Evolutionary conservation across 73 alveolate species (phyloP), one percentile per base, ranked within the genome.

Genomic region (Blepharisma japonicum): DNA sequence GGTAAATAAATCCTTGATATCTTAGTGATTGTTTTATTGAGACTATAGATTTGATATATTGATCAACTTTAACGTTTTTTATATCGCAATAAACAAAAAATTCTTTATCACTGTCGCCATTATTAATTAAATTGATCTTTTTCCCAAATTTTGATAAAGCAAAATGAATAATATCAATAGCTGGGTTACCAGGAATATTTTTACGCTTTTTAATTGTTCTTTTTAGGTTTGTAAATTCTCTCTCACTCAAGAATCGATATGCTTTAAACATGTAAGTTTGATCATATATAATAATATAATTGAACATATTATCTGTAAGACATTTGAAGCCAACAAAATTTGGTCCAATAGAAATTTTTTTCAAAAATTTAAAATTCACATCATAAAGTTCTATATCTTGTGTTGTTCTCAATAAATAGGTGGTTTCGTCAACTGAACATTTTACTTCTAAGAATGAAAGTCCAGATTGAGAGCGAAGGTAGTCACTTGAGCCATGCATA

Each of bases 361-460:
- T 18, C 11, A n/a, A 14, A 45, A 70, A 18, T 2, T 9, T 70
- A 14, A 39, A 70, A 45, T 70, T 70, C 8, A 38, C 5, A 61
- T 70, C 80, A 45, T 70, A 70, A 45, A 18, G n/a, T 45, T 70
- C 80, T 9, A 70, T 70, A 45, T 11, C 21, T 2, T 1, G 0
- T n/a, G 0, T 54, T 2, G 80, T n/a, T 6, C 5, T 45, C 2
- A 70, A 18, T 9, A 39, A 18, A 23, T 18, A 70, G 0, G 5
- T 70, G 3, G 56, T 39, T 45, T 70, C 80, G 46, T 70, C 21
- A 45, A 1, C 80, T 18, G 21, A 18, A 18, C 14, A 39, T 47
- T 23, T 38, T 14, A 70, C 3, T 47, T 45, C 61, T n/a, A n/a
- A n/a, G n/a, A n/a, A n/a, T n/a, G n/a, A n/a, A n/a, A n/a, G n/a